Evolutionary conservation across 106 monocot species (phyloP), one percentile per base, ranked within the genome.

Genomic region (Allium sativum): DNA sequence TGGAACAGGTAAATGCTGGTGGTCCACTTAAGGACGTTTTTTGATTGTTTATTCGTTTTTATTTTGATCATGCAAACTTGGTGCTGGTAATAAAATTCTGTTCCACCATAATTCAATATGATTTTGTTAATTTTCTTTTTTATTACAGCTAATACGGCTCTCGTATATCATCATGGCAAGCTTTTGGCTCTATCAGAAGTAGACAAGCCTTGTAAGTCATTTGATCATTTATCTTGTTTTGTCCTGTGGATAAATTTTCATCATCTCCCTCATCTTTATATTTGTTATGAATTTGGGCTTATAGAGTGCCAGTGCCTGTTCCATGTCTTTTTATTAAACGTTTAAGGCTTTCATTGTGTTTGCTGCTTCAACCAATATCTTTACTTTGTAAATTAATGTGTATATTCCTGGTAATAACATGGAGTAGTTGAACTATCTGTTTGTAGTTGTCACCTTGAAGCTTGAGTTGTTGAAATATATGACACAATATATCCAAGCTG

Each of bases 121-220:
- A 55, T 19, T 13, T 64, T 48, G 47, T 64, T 31, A 31, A 42
- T 59, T 46, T 44, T n/a, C 54, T 44, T 14, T 64, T 19, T 76
- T 18, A 31, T 74, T 84, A 19, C 78, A 98, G 96, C 70, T 51
- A 98, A 98, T 67, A 98, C 96, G 15, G 96, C 96, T 69, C 74
- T 98, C 19, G 70, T 88, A 64, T 98, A 91, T 54, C 96, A 98
- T 64, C 74, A 91, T 74, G 91, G 96, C 9, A 91, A 91, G 76
- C 82, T 72, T 40, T 46, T 72, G 71, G 71, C 71, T 56, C 56
- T 72, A 21, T 40, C 21, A 45, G 71, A 72, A 72, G 71, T 43
- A 7, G 71, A 72, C 61, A 72, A 72, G 56, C 71, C 71, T 56
- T 72, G 71, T 72, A 64, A 72, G 71, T 53, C 46, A 12, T 62